Base-by-base conservation (phyloP, 805 yeast genomes). In the Schwanniomyces sp. region DNA sequence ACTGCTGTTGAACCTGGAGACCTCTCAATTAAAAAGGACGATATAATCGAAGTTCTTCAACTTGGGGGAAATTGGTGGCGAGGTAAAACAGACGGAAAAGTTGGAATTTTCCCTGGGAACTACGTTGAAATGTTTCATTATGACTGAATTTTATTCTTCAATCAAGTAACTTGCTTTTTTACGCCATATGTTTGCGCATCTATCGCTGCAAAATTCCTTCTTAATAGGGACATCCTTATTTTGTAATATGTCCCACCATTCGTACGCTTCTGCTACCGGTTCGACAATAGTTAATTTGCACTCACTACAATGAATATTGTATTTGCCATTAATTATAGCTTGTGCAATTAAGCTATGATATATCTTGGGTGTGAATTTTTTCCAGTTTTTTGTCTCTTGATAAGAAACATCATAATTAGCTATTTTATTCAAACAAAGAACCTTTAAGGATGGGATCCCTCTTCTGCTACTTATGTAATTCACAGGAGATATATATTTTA, bases 191-290 rank as follows among this genome's bases (percentile, higher is more conserved):
- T 46, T 40, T 7, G 62, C 64, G 61, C 88, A 83, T 21, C 64
- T 56, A 1, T 79, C 81, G 49, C 79, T 70, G 52, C 88, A 83
- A 52, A 83, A 83, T 49, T 75, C 75, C 34, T 79, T 64, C 54
- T 77, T 75, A 25, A 83, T 69, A 0, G 88, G 87, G 3, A 82
- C 62, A 30, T 69, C 59, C 32, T 63, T 69, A 47, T 82, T 76
- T 34, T 70, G 75, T 43, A 77, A 69, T 41, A 81, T 69, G 54
- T 83, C 84, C 88, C 88, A 83, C 87, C 87, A 83, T 57, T 83
- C 88, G 50, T 76, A 58, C 1, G 77, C 72, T 53, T 82, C 84
- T 0, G 86, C 87, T 11, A 74, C 70, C 2, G 85, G 79, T 46
- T 81, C 83, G 6, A 81, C 75, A 3, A 77, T 68, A n/a, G 74